Evolutionary conservation across 1,284 basidiomycete species (phyloP).

Genomic region (Marasmius oreades): DNA sequence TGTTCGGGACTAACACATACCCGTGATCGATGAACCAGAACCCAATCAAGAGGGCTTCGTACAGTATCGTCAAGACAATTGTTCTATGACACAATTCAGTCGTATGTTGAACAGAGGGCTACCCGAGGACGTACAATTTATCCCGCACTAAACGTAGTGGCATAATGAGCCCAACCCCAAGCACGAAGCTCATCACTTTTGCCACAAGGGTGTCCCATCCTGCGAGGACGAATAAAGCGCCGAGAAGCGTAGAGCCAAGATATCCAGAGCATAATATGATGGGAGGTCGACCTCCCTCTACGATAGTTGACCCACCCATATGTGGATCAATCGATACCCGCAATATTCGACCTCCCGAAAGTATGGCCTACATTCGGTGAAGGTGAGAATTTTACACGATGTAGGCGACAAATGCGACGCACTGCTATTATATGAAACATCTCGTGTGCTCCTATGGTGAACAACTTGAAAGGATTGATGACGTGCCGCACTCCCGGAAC

Average conservation of each 20-base stretch:
- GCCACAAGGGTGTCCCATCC: constrained; percentile 78
- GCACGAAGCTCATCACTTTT: constrained; percentile 78
- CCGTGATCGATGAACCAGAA: constrained; percentile 86
- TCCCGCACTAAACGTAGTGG: constrained; percentile 78
- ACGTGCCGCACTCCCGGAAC: constrained; percentile 70
- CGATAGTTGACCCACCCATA: constrained; percentile 73
- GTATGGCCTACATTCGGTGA: constrained; percentile 49
- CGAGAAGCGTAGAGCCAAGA: constrained; percentile 73
- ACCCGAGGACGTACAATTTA: constrained; percentile 57
- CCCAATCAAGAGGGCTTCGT: constrained; percentile 73
- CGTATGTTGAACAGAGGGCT: constrained; percentile 2
- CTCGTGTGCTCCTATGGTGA: constrained; percentile 83
- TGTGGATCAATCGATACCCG: constrained; percentile 80
- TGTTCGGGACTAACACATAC: constrained; percentile 37
- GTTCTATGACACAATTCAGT: constrained; percentile 44
- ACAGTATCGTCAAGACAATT: constrained; percentile 68
- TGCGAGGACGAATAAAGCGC: constrained; percentile 73
- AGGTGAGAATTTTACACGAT: background rate
- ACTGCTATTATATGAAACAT: constrained; percentile 78
- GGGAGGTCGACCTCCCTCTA: constrained; percentile 68
- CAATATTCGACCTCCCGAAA: constrained; percentile 71
- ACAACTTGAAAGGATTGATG: constrained; percentile 78
- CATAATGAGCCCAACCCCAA: constrained; percentile 69
- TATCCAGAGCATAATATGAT: constrained; percentile 75
- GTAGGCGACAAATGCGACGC: constrained; percentile 24